Base-by-base conservation (phyloP, 148 eudicot species). In the Rhododendron henanense region DNA sequence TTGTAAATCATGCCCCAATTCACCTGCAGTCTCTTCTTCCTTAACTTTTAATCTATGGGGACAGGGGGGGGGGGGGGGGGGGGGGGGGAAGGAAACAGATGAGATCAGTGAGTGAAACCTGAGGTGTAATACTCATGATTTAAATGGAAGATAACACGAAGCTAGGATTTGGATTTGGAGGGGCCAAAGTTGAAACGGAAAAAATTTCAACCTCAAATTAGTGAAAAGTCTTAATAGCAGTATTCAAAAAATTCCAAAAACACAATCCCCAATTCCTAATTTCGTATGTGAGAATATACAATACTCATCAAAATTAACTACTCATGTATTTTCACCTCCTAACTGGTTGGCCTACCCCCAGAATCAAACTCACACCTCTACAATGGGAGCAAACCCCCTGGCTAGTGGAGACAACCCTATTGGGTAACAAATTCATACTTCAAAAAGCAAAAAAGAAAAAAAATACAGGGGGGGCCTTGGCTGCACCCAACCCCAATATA, bases 1-100 rank as follows among this genome's bases (percentile, higher is more conserved):
- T 75, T 89, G 88, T 87, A 94, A 79, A 48, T 93, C 95, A 57
- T 48, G 87, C 79, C 85, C 50, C 88, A 90, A 85, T 28, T 88
- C 88, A 81, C 87, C 87, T 78, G 89, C 80, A 37, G 78, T 28
- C 71, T 85, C 91, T 44, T 87, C 90, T 45, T 93, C 95, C 81
- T 87, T 85, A 81, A 63, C 87, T 65, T 79, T 73, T 85, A 93
- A 89, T 86, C 95, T 94, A 84, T 4, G 78, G 19, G 16, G 57
- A 85, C n/a, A 81, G 35, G 63, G 28, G 3, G 28, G 5, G 28
- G 28, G 0, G 0, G 28, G 28, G 28, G 28, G 19, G 78, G 14
- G 31, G 31, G 31, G 31, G 31, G 31, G 31, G 31, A 31, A 31
- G 31, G 31, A 31, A 31, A 31, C 31, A 31, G 31, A 31, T 11